Conservation (phyloP, 495 filamentous ascomycete species). For the Achaetomiella virescens region DNA sequence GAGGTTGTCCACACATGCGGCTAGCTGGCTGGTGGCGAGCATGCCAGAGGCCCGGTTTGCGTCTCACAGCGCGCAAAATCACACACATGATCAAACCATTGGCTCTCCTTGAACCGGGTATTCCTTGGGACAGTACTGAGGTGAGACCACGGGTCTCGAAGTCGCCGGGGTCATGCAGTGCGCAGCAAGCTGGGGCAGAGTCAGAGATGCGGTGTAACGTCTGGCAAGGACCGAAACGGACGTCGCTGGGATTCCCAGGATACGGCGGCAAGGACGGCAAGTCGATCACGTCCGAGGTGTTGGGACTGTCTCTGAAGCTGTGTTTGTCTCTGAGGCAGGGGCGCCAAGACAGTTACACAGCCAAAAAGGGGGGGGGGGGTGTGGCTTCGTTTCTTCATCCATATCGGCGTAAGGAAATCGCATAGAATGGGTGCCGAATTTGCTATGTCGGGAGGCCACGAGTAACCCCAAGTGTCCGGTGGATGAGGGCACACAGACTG, state of each 20-base stretch:
- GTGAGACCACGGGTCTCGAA: background rate
- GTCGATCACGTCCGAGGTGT: background rate
- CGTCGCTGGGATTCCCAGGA: background rate
- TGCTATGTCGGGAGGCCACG: background rate
- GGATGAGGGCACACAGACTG: too few species aligned
- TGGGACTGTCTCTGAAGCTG: background rate
- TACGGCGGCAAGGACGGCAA: background rate
- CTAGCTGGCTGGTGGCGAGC: background rate
- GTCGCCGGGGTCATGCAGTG: too few species aligned
- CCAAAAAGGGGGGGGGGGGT: background rate
- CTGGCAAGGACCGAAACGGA: background rate
- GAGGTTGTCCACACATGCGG: background rate
- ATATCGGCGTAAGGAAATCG: background rate
- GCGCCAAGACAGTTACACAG: background rate
- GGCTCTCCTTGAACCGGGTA: background rate
- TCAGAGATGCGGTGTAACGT: slow-evolving; percentile 8
- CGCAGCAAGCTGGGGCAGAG: too few species aligned
- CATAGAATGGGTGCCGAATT: too few species aligned
- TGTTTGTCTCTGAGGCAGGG: background rate
- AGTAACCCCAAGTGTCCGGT: too few species aligned
- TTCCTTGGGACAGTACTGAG: background rate
- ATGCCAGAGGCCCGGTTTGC: background rate
- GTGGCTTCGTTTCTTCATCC: background rate
- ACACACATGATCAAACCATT: slow-evolving; percentile 12
- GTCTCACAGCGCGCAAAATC: background rate